Evolutionary conservation across 306 rosid genomes (phyloP), one percentile per base, ranked within the genome.

Genomic region (Glycine latifolia): DNA sequence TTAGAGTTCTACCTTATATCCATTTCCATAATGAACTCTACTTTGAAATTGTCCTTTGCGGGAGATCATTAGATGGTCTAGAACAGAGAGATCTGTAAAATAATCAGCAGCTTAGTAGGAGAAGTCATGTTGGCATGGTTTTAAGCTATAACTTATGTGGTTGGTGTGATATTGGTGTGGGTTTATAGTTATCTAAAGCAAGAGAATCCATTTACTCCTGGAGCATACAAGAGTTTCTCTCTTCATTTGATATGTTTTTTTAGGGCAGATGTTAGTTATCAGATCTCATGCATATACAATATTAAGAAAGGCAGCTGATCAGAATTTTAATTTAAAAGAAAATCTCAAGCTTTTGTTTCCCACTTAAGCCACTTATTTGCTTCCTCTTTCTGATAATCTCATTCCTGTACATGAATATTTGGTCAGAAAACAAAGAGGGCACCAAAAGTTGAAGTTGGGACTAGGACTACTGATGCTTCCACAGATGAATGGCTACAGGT

Each of bases 401-500:
- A 59, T 47, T 20, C 55, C 43, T 86, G 11, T 75, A 3, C 63
- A 5, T 79, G 67, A 76, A 80, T 83, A 69, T 78, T 83, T 77
- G 66, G 14, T 67, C 78, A 95, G 99, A 93, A 91, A 91, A 76
- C 98, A 82, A 95, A 93, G 91, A 89, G 94, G 88, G 89, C 89
- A 77, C 90, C 99, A 75, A 95, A 92, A 85, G 93, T 95, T 77
- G 99, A 95, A 89, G 92, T 95, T 79, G 99, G 98, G 80, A 95
- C 99, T 41, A 90, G 84, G 84, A 16, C 86, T 31, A 85, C 90
- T 3, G 98, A 93, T 85, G 90, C 96, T 11, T 88, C 94, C 0
- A 84, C 90, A 84, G 98, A 95, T 78, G 98, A 93, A 78, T 95
- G 99, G 99, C 97, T 93, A 82, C 78, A 95, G 99, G 99, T 93